These are phyloP conservation scores for Cenchrus purpureus DNA, from an alignment of 176 grass and related monocot species.

Conservation along the genomic window DNA sequence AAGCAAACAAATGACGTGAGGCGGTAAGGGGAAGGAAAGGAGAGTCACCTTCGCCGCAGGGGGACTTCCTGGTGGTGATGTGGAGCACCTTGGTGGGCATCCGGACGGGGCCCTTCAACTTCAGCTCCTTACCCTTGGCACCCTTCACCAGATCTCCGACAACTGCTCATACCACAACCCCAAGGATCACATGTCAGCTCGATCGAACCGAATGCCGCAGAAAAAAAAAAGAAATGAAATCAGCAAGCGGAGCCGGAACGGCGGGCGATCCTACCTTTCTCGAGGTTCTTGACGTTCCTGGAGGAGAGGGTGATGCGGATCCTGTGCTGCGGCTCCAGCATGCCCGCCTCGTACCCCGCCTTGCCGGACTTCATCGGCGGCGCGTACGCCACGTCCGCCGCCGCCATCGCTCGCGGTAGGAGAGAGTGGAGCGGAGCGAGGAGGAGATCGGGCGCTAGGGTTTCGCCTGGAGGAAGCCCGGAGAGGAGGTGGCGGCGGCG, in stretches of 20 bases:
- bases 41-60: constrained; percentile 57
- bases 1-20: not conserved
- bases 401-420: constrained; percentile 38
- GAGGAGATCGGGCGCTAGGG: constrained; percentile 29
- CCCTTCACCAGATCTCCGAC: constrained; percentile 59
- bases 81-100: constrained; percentile 73
- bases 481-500: constrained; percentile 36
- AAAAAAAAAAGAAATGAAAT: not conserved
- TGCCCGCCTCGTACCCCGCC: constrained; percentile 38
- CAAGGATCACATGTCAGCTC: not conserved
- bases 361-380: constrained; percentile 59
- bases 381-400: constrained; percentile 46
- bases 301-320: constrained; percentile 69
- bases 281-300: constrained; percentile 63
- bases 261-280: constrained; percentile 28
- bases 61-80: constrained; percentile 73
- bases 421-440: not conserved
- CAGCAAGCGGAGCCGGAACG: too few relatives aligned
- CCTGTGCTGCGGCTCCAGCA: constrained; percentile 47
- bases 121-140: constrained; percentile 50
- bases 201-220: not conserved
- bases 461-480: not conserved
- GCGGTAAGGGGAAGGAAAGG: not conserved
- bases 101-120: constrained; percentile 55
- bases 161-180: constrained; percentile 9